These are phyloP conservation scores for Pterocarpus santalinus DNA, from an alignment of 306 rosid genomes.

Conservation along the genomic window DNA sequence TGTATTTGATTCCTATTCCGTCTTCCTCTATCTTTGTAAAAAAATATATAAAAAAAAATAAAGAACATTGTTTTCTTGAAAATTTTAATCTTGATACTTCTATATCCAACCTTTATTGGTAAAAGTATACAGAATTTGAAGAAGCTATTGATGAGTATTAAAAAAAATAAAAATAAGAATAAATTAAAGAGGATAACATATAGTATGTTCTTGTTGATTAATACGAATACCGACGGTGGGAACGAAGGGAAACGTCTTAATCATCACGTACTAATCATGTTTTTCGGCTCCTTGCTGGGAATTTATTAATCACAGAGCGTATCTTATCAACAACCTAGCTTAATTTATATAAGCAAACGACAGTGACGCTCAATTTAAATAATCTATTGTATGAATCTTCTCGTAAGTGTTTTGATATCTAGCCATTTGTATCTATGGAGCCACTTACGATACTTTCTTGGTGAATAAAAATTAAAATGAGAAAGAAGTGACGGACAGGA, in stretches of 20 bases:
- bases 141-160: too few species aligned
- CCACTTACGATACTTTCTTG: background rate
- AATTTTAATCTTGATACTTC: too few species aligned
- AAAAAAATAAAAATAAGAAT: too few species aligned
- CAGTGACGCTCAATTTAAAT: background rate
- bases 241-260: conserved; percentile 5
- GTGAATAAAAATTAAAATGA: too few species aligned
- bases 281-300: background rate
- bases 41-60: too few species aligned
- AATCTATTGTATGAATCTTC: background rate
- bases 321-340: background rate
- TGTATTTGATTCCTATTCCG: too few species aligned
- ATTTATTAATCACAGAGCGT: background rate
- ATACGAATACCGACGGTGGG: conserved; percentile 12
- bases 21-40: too few species aligned
- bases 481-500: background rate
- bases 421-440: background rate
- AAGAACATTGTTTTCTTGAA: too few species aligned
- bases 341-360: background rate
- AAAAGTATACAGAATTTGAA: too few species aligned
- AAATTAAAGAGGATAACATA: background rate
- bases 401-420: background rate
- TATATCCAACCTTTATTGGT: too few species aligned
- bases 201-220: background rate
- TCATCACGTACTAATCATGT: conserved; percentile 28